These are phyloP conservation scores for Schoenoplectus tabernaemontani DNA, from an alignment of 202 grass and related monocot species.

Conservation along the genomic window DNA sequence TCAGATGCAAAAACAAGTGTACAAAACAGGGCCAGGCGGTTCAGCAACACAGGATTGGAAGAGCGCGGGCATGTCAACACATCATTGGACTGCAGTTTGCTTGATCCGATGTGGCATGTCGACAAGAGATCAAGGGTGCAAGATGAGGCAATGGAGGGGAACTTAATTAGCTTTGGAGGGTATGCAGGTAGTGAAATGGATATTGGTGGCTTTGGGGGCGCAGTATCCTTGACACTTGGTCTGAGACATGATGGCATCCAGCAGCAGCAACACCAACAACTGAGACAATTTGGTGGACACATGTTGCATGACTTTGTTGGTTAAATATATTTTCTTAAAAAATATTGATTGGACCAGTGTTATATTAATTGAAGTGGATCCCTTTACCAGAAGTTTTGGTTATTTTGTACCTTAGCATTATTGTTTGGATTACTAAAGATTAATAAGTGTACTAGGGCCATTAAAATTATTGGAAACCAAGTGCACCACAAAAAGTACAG, in stretches of 20 bases:
- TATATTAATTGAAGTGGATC: slow-evolving; percentile 5
- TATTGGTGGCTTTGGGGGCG: slow-evolving; percentile 26
- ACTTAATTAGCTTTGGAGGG: slow-evolving; percentile 35
- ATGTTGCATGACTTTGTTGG: slow-evolving; percentile 39
- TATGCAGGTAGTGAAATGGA: slow-evolving; percentile 16
- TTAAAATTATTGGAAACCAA: not conserved
- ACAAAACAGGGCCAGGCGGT: not conserved
- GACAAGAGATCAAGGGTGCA: slow-evolving; percentile 34
- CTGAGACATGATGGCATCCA: slow-evolving; percentile 33
- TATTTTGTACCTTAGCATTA: not conserved
- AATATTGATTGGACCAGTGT: not conserved
- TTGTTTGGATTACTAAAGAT: not conserved
- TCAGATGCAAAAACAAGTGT: not conserved
- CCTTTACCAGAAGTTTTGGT: not conserved
- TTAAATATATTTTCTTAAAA: slow-evolving; percentile 1
- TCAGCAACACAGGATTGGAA: not conserved
- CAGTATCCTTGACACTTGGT: slow-evolving; percentile 43
- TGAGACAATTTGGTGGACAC: slow-evolving; percentile 33
- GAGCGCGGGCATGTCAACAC: not conserved
- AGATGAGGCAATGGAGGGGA: slow-evolving; percentile 22
- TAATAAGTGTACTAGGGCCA: not conserved
- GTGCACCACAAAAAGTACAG: no score
- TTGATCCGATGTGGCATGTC: slow-evolving; percentile 20
- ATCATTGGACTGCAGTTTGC: not conserved
- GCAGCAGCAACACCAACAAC: slow-evolving; percentile 29